Percentiles rank a stretch among this genome's conserved stretches.
These are phyloP conservation scores for Trichoderma lentiforme DNA, from an alignment of 2,329 filamentous ascomycete genomes.

Conservation along the genomic window DNA sequence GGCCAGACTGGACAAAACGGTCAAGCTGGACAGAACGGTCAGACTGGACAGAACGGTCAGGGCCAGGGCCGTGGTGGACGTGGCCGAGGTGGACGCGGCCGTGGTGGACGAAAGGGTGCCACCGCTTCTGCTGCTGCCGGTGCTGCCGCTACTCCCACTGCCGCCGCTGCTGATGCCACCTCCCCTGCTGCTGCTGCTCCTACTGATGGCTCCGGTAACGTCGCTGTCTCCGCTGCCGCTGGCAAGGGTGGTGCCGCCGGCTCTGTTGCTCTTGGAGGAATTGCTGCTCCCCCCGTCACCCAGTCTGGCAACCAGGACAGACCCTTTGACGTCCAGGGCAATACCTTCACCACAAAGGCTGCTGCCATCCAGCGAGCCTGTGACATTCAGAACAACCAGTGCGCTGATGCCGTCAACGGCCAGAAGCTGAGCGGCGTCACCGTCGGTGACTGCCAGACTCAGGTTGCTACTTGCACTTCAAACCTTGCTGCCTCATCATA, in stretches of 20 bases:
- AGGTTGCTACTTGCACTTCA: constrained; percentile 37
- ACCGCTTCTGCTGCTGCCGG: not conserved
- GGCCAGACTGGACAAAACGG: not conserved
- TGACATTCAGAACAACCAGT: constrained; percentile 61
- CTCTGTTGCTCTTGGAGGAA: constrained; percentile 45
- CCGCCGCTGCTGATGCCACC: not conserved
- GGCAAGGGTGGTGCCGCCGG: constrained; percentile 28
- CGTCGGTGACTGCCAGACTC: constrained; percentile 52
- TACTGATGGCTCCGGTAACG: not conserved
- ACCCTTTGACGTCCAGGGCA: constrained; percentile 55
- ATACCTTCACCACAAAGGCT: constrained; percentile 54
- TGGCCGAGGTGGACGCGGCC: not conserved
- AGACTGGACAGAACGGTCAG: not conserved
- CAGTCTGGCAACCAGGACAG: constrained; percentile 47
- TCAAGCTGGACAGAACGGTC: not conserved
- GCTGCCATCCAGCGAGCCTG: constrained; percentile 60
- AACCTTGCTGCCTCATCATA: constrained; percentile 2
- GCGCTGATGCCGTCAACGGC: constrained; percentile 54
- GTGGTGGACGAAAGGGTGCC: not conserved
- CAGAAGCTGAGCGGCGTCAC: constrained; percentile 41
- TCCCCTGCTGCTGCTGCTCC: not conserved
- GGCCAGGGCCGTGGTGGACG: not conserved
- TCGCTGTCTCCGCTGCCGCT: constrained; percentile 19
- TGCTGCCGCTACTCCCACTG: not conserved
- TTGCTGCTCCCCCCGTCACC: constrained; percentile 48